These are phyloP conservation scores for Musa acuminata DNA, from an alignment of 176 grass and related monocot species.

Conservation along the genomic window DNA sequence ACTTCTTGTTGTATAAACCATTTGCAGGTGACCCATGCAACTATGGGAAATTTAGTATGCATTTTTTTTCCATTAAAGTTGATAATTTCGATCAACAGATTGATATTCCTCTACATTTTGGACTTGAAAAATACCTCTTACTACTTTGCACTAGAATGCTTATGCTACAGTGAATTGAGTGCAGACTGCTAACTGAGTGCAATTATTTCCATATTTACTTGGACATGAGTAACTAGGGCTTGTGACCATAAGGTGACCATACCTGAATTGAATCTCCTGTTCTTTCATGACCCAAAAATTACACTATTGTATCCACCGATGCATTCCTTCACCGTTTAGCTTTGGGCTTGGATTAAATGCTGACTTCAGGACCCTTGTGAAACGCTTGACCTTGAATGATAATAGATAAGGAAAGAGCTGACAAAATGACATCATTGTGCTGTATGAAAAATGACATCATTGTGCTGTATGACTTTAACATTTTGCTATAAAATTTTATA, in stretches of 20 bases:
- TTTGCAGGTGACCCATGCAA: not conserved
- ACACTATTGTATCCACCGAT: not conserved
- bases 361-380: not conserved
- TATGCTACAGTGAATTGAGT: not conserved
- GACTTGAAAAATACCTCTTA: too few species aligned
- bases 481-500: not conserved
- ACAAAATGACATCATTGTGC: not conserved
- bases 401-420: not conserved
- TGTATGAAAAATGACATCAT: not conserved
- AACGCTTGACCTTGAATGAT: not conserved
- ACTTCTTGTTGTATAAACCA: not conserved
- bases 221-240: not conserved
- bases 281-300: not conserved
- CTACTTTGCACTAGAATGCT: not conserved
- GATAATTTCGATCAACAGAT: not conserved
- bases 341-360: not conserved
- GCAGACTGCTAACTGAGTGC: not conserved
- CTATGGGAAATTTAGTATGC: not conserved
- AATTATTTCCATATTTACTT: not conserved
- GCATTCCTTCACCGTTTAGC: not conserved
- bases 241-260: not conserved
- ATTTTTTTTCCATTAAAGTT: not conserved
- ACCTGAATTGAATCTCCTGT: not conserved
- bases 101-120: too few species aligned
- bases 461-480: not conserved